These are phyloP conservation scores for Microdochium paspali DNA, from an alignment of 2,329 filamentous ascomycete species.

Conservation along the genomic window DNA sequence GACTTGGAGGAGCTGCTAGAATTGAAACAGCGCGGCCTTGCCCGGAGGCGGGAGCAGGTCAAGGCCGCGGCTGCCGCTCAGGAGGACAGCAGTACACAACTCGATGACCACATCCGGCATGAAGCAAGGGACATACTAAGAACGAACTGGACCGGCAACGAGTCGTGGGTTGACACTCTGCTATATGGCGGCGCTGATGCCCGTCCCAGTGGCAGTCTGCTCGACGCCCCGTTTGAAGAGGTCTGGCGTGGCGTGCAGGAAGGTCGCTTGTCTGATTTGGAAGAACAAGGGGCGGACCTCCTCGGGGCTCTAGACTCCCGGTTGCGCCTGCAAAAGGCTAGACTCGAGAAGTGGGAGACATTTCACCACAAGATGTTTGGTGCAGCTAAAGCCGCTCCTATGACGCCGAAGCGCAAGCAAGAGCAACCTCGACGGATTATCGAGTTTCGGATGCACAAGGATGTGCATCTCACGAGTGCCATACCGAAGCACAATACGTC, in stretches of 20 bases:
- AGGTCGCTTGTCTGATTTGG: constrained; percentile 46
- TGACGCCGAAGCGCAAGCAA: not conserved
- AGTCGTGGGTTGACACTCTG: constrained; percentile 63
- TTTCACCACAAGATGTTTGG: constrained; percentile 45
- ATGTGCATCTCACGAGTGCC: not conserved
- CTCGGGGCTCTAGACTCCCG: constrained; percentile 64
- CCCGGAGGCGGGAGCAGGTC: constrained; percentile 39
- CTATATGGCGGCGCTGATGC: constrained; percentile 54
- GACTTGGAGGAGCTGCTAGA: constrained; percentile 58
- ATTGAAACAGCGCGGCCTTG: constrained; percentile 50
- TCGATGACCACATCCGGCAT: constrained; percentile 30
- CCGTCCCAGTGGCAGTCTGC: constrained; percentile 50
- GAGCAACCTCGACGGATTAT: not conserved
- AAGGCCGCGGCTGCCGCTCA: constrained; percentile 14
- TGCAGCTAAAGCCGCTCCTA: constrained; percentile 2
- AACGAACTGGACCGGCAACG: constrained; percentile 71
- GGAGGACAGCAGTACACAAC: constrained; percentile 16
- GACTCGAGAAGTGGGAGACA: constrained; percentile 65
- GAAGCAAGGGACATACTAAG: constrained; percentile 52
- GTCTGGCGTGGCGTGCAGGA: constrained; percentile 62
- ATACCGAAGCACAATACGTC: constrained; percentile 4
- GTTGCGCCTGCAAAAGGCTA: constrained; percentile 55
- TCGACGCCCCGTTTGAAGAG: constrained; percentile 57
- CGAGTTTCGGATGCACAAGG: not conserved
- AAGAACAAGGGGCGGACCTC: constrained; percentile 40